Percentiles rank a stretch among this genome's conserved stretches.
Evolutionary conservation across 345 rosid genomes (phyloP).

Genomic region (Gossypium arboreum): DNA sequence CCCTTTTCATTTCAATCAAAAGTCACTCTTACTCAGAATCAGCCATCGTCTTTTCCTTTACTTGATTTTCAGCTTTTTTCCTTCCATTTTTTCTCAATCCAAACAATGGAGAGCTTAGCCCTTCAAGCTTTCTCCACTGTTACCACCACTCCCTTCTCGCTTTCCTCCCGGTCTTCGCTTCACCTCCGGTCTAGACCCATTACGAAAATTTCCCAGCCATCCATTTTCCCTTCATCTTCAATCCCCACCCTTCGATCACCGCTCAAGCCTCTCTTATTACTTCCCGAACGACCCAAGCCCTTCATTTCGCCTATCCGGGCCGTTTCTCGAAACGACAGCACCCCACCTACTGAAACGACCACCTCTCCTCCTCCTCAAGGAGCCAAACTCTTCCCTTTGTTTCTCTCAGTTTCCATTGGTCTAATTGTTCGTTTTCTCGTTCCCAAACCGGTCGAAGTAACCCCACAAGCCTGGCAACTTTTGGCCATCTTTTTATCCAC

Average conservation of each 20-base stretch:
- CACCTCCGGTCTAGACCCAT: slow-evolving; percentile 38
- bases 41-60: neutral
- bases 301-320: slow-evolving; percentile 28
- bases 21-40: neutral
- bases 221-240: slow-evolving; percentile 8
- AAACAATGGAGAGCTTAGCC: slow-evolving; percentile 69
- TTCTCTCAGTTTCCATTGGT: slow-evolving; percentile 67
- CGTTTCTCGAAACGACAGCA: slow-evolving; percentile 24
- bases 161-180: slow-evolving; percentile 39
- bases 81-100: neutral
- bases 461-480: slow-evolving; percentile 85
- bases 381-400: slow-evolving; percentile 60
- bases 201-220: slow-evolving; percentile 39
- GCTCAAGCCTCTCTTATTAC: slow-evolving; percentile 21
- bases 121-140: slow-evolving; percentile 50
- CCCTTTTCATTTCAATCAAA: neutral
- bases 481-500: slow-evolving; percentile 83
- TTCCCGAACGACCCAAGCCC: slow-evolving; percentile 17
- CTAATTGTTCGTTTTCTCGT: slow-evolving; percentile 55
- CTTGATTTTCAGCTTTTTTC: slow-evolving; percentile 3
- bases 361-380: slow-evolving; percentile 42
- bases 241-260: slow-evolving; percentile 19
- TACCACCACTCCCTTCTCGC: slow-evolving; percentile 28
- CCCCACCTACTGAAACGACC: slow-evolving; percentile 5
- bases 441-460: slow-evolving; percentile 57